Evolutionary conservation across 495 filamentous ascomycete genomes (phyloP).

Genomic region (Apodospora peruviana): DNA sequence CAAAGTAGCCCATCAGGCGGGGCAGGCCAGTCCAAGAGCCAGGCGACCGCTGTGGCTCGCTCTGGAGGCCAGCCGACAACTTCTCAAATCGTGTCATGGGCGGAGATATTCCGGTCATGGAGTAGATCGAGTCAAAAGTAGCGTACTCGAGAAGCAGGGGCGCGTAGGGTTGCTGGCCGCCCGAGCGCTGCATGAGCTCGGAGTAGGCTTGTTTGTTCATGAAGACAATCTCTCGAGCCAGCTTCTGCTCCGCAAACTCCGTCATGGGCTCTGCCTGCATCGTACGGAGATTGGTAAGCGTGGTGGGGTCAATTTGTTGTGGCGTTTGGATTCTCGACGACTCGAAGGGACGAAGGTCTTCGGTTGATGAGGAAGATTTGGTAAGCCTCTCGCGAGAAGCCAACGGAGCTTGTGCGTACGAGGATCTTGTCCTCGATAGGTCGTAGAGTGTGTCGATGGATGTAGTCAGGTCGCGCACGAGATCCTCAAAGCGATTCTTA

Average conservation of each 20-base stretch:
- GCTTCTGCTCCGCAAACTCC: conserved; percentile 22
- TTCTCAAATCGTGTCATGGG: conserved; percentile 60
- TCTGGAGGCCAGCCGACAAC: conserved; percentile 51
- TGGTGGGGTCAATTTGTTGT: conserved; percentile 43
- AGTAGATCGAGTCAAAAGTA: conserved; percentile 57
- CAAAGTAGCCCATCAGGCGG: conserved; percentile 73
- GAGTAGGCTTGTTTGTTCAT: conserved; percentile 44
- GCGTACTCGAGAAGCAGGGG: conserved; percentile 67
- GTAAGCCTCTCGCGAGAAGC: conserved; percentile 15
- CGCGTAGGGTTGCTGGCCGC: conserved; percentile 26
- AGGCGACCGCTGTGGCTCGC: conserved; percentile 47
- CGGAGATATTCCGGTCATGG: conserved; percentile 56
- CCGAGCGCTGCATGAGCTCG: conserved; percentile 29
- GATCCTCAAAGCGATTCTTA: conserved; percentile 56
- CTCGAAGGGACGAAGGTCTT: conserved; percentile 45
- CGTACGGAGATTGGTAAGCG: conserved; percentile 35
- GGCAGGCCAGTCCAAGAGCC: conserved; percentile 58
- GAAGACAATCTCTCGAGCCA: conserved; percentile 45
- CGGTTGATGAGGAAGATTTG: conserved; percentile 26
- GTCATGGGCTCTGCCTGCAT: conserved; percentile 39
- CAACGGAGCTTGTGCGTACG: conserved; percentile 25
- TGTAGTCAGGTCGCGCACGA: conserved; percentile 71
- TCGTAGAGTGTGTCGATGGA: conserved; percentile 90
- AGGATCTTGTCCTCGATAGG: conserved; percentile 65
- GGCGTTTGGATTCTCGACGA: conserved; percentile 51